Conservation (phyloP, 1,284 basidiomycete species). For the Erythrobasidium hasegawianum region DNA sequence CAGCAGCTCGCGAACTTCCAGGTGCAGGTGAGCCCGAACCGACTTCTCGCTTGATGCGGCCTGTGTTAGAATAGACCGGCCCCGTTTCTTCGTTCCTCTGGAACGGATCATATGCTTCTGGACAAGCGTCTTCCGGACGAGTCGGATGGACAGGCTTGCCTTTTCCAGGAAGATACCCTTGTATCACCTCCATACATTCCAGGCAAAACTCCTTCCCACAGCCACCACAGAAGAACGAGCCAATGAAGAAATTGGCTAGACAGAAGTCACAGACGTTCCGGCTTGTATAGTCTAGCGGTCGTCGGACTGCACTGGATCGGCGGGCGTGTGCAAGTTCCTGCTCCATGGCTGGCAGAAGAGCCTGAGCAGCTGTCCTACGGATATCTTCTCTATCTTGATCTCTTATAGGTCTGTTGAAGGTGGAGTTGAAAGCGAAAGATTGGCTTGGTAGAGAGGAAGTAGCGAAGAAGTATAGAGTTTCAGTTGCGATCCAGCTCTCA, state of each 20-base stretch:
- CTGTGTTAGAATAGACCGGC: no score
- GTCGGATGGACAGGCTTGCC: conserved; percentile 5
- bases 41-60: no score
- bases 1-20: not conserved
- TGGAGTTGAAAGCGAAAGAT: conserved; percentile 44
- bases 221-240: conserved; percentile 77
- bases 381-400: conserved; percentile 43
- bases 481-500: not conserved
- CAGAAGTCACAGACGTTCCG: conserved; percentile 85
- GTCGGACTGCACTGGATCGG: conserved; percentile 61
- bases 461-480: conserved; percentile 42
- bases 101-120: no score
- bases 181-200: conserved; percentile 61
- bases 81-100: no score
- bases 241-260: conserved; percentile 83
- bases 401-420: conserved; percentile 47
- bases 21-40: no score
- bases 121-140: not conserved
- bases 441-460: conserved; percentile 41
- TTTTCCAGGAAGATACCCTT: conserved; percentile 37
- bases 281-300: conserved; percentile 70
- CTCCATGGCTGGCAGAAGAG: conserved; percentile 64
- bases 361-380: conserved; percentile 60
- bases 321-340: conserved; percentile 66
- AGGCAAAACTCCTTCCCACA: conserved; percentile 87